A percentile compares a stretch with the other conserved stretches of the same genome.
Evolutionary conservation across 2,329 filamentous ascomycete genomes (phyloP).

Genomic region (Penicillium polonicum): DNA sequence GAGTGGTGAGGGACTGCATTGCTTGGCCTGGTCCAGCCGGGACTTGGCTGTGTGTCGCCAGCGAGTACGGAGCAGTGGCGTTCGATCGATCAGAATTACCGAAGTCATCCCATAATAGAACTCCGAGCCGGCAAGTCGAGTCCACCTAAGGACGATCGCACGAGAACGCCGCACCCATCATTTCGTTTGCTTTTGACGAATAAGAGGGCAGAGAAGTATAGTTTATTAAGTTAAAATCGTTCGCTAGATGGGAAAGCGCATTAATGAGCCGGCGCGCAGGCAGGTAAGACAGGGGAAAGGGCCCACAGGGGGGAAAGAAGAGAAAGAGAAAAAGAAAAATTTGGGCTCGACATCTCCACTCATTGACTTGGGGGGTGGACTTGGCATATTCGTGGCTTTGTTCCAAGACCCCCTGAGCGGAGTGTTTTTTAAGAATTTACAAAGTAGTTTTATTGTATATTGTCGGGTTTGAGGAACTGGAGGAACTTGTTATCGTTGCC

Average conservation of each 20-base stretch:
- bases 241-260: background rate
- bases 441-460: background rate
- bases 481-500: background rate
- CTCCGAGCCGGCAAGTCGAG: background rate
- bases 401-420: constrained; percentile 1
- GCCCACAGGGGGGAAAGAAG: background rate
- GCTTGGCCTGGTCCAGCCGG: background rate
- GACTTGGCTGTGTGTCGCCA: constrained; percentile 4
- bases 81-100: constrained; percentile 7
- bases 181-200: background rate
- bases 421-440: background rate
- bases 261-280: background rate
- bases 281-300: constrained; percentile 7
- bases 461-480: background rate
- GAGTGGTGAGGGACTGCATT: background rate
- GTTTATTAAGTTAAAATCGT: background rate
- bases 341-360: background rate
- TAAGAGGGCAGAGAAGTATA: background rate
- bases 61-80: constrained; percentile 1
- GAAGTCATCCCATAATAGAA: background rate
- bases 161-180: background rate
- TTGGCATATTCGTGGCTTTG: background rate
- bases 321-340: background rate
- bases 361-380: background rate
- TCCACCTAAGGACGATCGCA: background rate